Percentiles rank a stretch among this genome's conserved stretches.
phyloP scores from a whole-genome alignment of 495 filamentous ascomycete species.

The Annulohypoxylon bovei region DNA sequence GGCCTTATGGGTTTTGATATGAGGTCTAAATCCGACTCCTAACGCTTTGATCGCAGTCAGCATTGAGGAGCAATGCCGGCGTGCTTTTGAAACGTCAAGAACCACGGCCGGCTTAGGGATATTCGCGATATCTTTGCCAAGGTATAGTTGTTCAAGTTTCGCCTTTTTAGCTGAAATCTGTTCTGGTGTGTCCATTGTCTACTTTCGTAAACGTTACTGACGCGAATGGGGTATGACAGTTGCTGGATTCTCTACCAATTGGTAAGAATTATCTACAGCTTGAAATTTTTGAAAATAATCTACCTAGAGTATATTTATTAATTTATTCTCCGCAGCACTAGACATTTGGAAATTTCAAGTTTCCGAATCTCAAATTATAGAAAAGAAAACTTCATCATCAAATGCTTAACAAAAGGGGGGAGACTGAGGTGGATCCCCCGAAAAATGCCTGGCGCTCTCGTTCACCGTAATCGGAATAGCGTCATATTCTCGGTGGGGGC shows the following conservation, averaged over 20 bases:
- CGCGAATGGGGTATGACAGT: too few relatives aligned
- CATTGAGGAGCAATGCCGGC: slow-evolving; percentile 6
- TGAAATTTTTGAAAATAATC: too few relatives aligned
- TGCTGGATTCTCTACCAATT: too few relatives aligned
- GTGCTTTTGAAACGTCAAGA: not conserved
- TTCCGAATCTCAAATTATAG: too few relatives aligned
- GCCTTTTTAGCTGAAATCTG: not conserved
- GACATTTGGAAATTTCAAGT: too few relatives aligned
- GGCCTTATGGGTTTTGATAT: slow-evolving; percentile 5
- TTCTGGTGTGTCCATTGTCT: not conserved
- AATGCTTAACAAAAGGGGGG: too few relatives aligned
- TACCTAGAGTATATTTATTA: too few relatives aligned
- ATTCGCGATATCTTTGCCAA: not conserved
- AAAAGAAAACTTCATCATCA: too few relatives aligned
- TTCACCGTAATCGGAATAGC: slow-evolving; percentile 1
- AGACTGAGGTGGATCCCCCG: too few relatives aligned
- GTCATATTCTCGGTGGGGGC: not conserved
- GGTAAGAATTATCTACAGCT: too few relatives aligned
- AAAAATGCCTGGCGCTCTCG: not conserved
- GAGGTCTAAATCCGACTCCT: not conserved
- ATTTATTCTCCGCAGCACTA: too few relatives aligned
- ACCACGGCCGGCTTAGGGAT: not conserved
- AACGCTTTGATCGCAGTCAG: not conserved
- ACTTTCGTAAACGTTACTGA: too few relatives aligned
- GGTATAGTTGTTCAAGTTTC: not conserved